Conservation (phyloP, 2,329 filamentous ascomycete species). For the Thermoascus crustaceus region DNA sequence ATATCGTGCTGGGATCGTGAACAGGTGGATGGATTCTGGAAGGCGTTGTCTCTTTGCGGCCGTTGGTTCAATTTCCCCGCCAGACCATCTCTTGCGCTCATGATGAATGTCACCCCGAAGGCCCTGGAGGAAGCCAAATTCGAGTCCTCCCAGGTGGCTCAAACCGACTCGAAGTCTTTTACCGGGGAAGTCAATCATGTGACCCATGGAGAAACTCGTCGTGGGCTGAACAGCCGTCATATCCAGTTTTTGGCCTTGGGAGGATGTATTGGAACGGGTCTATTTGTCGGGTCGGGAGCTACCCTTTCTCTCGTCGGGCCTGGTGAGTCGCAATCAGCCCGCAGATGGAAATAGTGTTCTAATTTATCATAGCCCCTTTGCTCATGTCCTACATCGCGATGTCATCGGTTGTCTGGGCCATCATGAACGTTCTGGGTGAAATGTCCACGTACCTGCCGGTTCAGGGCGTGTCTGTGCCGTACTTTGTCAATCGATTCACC, state of each 20-base stretch:
- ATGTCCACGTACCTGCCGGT: conserved; percentile 52
- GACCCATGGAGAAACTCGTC: conserved; percentile 9
- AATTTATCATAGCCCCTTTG: conserved; percentile 17
- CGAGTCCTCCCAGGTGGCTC: not conserved
- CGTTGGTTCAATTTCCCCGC: no score
- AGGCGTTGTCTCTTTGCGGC: no score
- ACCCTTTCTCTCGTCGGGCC: conserved; percentile 43
- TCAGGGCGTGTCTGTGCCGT: conserved; percentile 45
- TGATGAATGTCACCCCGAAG: conserved; percentile 4
- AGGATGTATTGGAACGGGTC: conserved; percentile 42
- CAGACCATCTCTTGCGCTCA: no score
- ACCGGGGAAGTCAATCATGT: conserved; percentile 6
- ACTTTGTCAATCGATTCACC: conserved; percentile 47
- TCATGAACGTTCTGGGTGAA: conserved; percentile 45
- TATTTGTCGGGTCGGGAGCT: conserved; percentile 45
- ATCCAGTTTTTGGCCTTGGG: conserved; percentile 22
- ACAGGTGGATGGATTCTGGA: no score
- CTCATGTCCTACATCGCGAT: conserved; percentile 32
- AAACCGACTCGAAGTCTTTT: conserved; percentile 5
- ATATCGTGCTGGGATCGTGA: no score
- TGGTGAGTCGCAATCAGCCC: conserved; percentile 8
- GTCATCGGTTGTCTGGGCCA: conserved; percentile 29
- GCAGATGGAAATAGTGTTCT: not conserved
- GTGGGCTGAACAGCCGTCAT: conserved; percentile 21
- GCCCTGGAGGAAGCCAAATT: not conserved